phyloP scores from a whole-genome alignment of 345 rosid genomes.

The Citrus australasica region DNA sequence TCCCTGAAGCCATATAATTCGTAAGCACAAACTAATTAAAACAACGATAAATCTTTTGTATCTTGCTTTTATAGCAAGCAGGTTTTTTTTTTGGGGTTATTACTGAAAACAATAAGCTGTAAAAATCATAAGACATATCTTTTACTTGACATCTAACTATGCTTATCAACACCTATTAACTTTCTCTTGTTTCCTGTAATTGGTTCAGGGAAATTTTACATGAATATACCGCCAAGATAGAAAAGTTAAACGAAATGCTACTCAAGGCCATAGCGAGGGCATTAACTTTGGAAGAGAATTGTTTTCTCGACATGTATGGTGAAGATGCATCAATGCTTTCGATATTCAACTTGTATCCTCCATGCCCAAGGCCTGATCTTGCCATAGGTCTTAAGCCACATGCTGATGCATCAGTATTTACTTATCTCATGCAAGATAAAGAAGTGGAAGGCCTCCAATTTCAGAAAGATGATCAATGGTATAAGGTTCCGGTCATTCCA shows the following conservation, averaged over 20 bases:
- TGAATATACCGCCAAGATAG: constrained; percentile 37
- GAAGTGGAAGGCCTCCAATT: constrained; percentile 55
- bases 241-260: constrained; percentile 20
- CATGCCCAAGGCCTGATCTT: constrained; percentile 53
- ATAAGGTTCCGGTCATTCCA: constrained; percentile 42
- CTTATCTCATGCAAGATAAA: constrained; percentile 51
- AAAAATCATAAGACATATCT: too few relatives aligned
- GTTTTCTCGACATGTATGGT: constrained; percentile 48
- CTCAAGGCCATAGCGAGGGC: constrained; percentile 53
- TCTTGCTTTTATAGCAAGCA: too few relatives aligned
- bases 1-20: background rate
- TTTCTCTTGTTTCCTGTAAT: background rate
- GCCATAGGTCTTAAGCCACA: constrained; percentile 57
- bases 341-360: constrained; percentile 62
- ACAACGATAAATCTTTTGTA: too few relatives aligned
- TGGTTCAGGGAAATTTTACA: constrained; percentile 34
- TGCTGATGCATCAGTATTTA: constrained; percentile 57
- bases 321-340: constrained; percentile 30
- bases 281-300: constrained; percentile 39
- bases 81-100: too few relatives aligned
- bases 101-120: background rate
- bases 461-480: constrained; percentile 46
- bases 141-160: background rate
- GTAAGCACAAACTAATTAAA: constrained; percentile 7
- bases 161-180: background rate